phyloP scores from a whole-genome alignment of 129 eudicot genomes.

The Cynara cardunculus region DNA sequence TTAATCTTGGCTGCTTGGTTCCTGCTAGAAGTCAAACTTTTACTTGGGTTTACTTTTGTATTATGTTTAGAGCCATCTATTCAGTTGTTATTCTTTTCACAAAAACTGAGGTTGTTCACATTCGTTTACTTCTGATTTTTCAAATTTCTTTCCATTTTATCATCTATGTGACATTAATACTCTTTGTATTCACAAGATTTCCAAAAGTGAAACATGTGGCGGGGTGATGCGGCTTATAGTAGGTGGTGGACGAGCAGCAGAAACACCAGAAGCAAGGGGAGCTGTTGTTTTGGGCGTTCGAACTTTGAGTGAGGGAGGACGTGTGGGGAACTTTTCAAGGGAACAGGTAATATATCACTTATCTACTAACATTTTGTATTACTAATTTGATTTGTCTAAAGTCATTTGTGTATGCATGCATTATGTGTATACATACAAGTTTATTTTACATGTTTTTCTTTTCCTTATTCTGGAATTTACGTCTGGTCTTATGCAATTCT shows the following conservation, averaged over 20 bases:
- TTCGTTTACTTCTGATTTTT: neutral
- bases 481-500: neutral
- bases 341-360: conserved; percentile 64
- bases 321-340: conserved; percentile 90
- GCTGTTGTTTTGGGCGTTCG: conserved; percentile 96
- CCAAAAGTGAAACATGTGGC: conserved; percentile 72
- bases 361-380: neutral
- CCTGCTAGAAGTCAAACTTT: neutral
- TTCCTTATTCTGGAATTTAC: neutral
- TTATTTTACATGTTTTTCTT: neutral
- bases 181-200: conserved; percentile 42
- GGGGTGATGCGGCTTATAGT: conserved; percentile 99
- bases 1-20: neutral
- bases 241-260: conserved; percentile 98
- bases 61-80: neutral
- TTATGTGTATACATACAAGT: neutral
- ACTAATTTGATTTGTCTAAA: neutral
- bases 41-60: neutral
- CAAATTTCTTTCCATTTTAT: neutral
- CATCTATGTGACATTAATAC: neutral
- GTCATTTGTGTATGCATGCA: neutral
- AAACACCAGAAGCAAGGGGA: conserved; percentile 68
- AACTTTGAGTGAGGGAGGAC: conserved; percentile 98
- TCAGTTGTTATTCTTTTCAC: neutral
- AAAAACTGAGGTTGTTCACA: neutral